Evolutionary conservation across 768 basidiomycete genomes (phyloP).

Genomic region (Boletus rubroflammeus): DNA sequence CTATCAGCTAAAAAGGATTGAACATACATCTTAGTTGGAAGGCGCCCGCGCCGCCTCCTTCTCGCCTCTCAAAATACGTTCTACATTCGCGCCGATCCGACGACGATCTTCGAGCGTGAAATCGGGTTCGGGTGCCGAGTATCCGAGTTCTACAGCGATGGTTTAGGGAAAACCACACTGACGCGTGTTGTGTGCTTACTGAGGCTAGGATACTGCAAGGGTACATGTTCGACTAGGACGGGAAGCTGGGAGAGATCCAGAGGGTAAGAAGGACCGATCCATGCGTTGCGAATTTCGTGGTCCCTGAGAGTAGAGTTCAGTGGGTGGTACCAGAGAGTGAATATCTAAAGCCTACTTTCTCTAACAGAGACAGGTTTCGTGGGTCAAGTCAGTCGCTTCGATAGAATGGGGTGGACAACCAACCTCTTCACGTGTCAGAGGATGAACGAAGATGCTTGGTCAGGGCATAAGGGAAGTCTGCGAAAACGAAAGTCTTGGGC

Average conservation of each 20-base stretch:
- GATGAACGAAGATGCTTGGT: constrained; percentile 69
- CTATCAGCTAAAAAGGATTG: too few relatives aligned
- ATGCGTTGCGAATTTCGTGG: constrained; percentile 65
- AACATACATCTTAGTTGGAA: constrained; percentile 11
- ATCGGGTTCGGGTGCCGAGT: constrained; percentile 50
- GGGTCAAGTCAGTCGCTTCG: not conserved
- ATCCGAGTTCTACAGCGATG: constrained; percentile 54
- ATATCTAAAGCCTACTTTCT: constrained; percentile 41
- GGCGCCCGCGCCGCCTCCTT: constrained; percentile 70
- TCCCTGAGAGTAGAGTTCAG: constrained; percentile 42
- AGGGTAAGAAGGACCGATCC: constrained; percentile 71
- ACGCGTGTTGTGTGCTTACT: constrained; percentile 39
- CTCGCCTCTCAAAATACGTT: constrained; percentile 54
- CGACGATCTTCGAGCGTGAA: constrained; percentile 59
- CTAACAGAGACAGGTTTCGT: constrained; percentile 29
- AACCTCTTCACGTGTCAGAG: constrained; percentile 68
- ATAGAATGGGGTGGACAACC: constrained; percentile 16
- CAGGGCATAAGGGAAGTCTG: not conserved
- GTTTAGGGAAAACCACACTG: not conserved
- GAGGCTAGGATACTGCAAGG: constrained; percentile 63
- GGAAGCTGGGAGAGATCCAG: constrained; percentile 60
- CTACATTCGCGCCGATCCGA: constrained; percentile 58
- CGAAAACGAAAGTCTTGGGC: not conserved
- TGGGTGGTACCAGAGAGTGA: not conserved
- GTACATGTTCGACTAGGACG: constrained; percentile 48